Base-by-base conservation (phyloP, 768 basidiomycete species). In the Ephemerocybe angulata region DNA sequence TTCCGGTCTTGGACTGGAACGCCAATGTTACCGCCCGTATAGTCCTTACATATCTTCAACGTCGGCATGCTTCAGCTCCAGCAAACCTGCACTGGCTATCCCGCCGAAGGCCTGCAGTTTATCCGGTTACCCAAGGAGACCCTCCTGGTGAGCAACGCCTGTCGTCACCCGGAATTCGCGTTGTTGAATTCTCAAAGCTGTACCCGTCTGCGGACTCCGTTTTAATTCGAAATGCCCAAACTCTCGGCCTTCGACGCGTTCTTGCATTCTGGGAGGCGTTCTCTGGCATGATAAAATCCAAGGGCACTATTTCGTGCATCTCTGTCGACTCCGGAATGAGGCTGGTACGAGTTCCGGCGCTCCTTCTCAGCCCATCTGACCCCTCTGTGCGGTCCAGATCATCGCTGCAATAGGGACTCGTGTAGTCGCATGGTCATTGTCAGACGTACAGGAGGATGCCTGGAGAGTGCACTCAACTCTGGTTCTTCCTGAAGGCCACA, bases 391-490 rank as follows among this genome's bases (percentile, higher is more conserved):
- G n/a, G n/a, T n/a, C n/a, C 67, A 93, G 91, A 81, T 93, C 60
- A 83, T 87, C 41, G 88, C 88, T 38, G 81, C 88, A 56, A 81
- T 84, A 67, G 80, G 79, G 60, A 74, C 77, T 40, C 82, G 82
- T 50, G 72, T 94, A 44, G 90, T 88, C 47, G 83, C 83, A 33
- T 94, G 91, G 91, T 80, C 79, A n/a, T 77, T 88, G 43, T 88
- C 88, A 22, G 85, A 80, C 35, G 76, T 79, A 15, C 78, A 82
- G 57, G 72, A 80, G 33, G 78, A 83, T 61, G 75, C 76, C 6
- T 93, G 89, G 89, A 79, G 85, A 30, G 80, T 93, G 7, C 92
- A 94, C 65, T 93, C 92, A 2, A 87, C 90, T 19, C 76, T 93
- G 4, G 62, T 79, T n/a, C 77, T 90, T 41, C 79, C 84, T 1